Evolutionary conservation across 2,329 filamentous ascomycete species (phyloP), one percentile per base, ranked within the genome.

Genomic region (Ceratocystiopsis brevicomis): DNA sequence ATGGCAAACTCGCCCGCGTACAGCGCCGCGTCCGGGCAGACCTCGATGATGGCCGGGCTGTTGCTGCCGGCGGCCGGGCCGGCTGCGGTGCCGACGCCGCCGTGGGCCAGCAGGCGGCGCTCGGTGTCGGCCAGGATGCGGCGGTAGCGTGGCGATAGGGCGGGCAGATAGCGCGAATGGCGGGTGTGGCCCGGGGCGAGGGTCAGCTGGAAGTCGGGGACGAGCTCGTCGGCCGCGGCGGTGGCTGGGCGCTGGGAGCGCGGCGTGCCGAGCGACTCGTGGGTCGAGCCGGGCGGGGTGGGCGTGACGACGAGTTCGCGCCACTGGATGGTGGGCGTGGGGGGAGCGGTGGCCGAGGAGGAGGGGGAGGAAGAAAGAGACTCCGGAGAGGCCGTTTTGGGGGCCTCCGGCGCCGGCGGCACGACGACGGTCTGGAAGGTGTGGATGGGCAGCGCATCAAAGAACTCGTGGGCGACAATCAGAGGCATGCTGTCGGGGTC

Each of bases 381-480:
- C 63, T 34, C 33, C 13, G 12, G 33, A 34, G 33, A 30, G 4
- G 6, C 25, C 8, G 25, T 30, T 9, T 30, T 30, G 6, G 4
- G 25, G 5, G 58, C 49, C 64, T 45, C 37, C 38, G 47, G 37
- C 44, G 48, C 33, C 44, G 48, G 21, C 43, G 51, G 56, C 33
- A 65, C 58, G 6, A 61, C 57, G 41, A 88, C 69, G 14, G 83
- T 80, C 59, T 96, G 81, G 58, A 98, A 98, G 47, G 84, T 78
- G 59, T 98, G 87, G 52, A 98, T 95, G 33, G 90, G 90, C 1
- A 98, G 76, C 3, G 90, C 90, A 53, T 98, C 90, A 63, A 98
- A 98, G 67, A 98, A 96, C 58, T 98, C 90, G 58, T 98, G 90
- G 5, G 90, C 90, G 40, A 96, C 74, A 47, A 98, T 93, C 59